Percentiles rank a stretch among this genome's conserved stretches.
phyloP scores from a whole-genome alignment of 2,329 filamentous ascomycete genomes.

The Neopestalotiopsis sp. region DNA sequence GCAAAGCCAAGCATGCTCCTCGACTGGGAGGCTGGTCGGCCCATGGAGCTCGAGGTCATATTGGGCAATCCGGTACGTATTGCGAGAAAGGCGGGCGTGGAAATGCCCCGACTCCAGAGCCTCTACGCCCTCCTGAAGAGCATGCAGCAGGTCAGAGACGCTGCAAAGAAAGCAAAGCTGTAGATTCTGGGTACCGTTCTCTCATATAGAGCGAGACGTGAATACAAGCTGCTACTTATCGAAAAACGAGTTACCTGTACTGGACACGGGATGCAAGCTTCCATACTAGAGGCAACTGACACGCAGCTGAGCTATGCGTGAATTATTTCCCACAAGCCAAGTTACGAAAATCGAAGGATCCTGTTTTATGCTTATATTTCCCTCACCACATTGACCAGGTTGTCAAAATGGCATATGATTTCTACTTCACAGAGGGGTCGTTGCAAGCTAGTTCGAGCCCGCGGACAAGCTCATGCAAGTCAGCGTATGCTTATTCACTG shows the following conservation, averaged over 20 bases:
- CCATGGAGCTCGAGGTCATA: conserved; percentile 75
- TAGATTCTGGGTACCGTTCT: neutral
- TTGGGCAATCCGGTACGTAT: conserved; percentile 73
- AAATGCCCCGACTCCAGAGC: conserved; percentile 70
- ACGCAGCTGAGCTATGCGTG: neutral
- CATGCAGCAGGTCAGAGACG: conserved; percentile 59
- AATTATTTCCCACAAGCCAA: neutral
- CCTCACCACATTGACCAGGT: neutral
- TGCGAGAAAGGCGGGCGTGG: conserved; percentile 64
- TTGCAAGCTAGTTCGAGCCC: neutral
- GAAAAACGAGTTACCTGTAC: neutral
- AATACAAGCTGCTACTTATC: neutral
- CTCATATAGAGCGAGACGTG: neutral
- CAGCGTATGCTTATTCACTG: neutral
- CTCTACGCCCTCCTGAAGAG: conserved; percentile 70
- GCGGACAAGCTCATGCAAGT: neutral
- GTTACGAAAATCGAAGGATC: neutral
- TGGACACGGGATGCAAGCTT: neutral
- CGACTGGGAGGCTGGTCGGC: conserved; percentile 70
- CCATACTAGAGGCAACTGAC: neutral
- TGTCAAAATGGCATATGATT: neutral
- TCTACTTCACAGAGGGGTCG: neutral
- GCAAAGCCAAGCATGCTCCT: conserved; percentile 71
- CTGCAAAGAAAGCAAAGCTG: conserved; percentile 39
- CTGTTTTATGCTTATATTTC: conserved; percentile 6